These are phyloP conservation scores for Coemansia sp. DNA, from an alignment of 192 early-diverging fungal genomes.

Conservation along the genomic window DNA sequence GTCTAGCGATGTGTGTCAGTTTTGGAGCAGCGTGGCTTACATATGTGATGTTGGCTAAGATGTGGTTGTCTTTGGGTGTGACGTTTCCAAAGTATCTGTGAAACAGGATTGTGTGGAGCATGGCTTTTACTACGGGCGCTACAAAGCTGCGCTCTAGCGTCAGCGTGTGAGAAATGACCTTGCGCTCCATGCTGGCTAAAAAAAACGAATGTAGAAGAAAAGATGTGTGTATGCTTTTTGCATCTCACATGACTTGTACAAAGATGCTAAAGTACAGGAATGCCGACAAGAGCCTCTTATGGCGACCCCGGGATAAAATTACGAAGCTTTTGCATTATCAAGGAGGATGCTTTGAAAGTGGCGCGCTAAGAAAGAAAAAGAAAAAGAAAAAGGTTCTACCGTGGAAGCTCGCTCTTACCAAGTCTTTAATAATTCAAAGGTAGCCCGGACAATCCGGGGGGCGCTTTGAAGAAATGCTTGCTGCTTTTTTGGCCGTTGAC, in stretches of 20 bases:
- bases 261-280: neutral
- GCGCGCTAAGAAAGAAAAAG: too few species aligned
- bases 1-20: neutral
- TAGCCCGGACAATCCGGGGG: neutral
- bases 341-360: neutral
- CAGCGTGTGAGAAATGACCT: constrained; percentile 24
- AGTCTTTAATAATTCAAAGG: neutral
- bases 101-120: constrained; percentile 50
- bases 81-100: constrained; percentile 53
- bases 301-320: too few species aligned
- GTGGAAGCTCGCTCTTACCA: neutral
- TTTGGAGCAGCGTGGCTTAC: constrained; percentile 21
- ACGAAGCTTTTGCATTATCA: neutral
- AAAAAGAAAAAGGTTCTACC: neutral
- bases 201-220: neutral
- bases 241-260: too few species aligned
- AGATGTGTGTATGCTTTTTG: neutral
- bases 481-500: neutral
- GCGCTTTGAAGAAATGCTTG: neutral
- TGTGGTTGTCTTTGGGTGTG: constrained; percentile 22
- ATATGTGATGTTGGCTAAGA: constrained; percentile 21
- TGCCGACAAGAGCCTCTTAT: neutral
- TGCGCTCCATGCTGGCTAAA: constrained; percentile 21
- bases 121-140: constrained; percentile 22
- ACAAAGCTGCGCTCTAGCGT: constrained; percentile 34